Evolutionary conservation across 2,329 filamentous ascomycete species (phyloP).

Genomic region (Sporothrix mexicana): DNA sequence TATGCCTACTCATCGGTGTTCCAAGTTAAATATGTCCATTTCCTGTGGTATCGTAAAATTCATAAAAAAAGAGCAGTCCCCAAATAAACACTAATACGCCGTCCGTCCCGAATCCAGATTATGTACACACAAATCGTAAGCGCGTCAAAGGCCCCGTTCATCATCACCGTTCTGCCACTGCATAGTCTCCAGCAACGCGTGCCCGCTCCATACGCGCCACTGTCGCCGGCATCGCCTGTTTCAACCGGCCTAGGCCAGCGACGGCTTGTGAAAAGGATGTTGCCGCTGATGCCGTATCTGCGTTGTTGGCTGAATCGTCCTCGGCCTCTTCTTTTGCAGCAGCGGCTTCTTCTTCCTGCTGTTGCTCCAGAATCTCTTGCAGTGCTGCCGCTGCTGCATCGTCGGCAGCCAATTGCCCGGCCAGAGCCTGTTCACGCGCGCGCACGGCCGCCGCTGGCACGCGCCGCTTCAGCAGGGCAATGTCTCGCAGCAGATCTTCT

Average conservation of each 20-base stretch:
- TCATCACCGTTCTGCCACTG: slow-evolving; percentile 49
- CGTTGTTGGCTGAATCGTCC: background rate
- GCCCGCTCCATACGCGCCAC: slow-evolving; percentile 71
- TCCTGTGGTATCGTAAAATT: slow-evolving; percentile 12
- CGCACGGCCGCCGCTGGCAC: slow-evolving; percentile 54
- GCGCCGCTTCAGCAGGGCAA: slow-evolving; percentile 63
- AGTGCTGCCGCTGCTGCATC: slow-evolving; percentile 48
- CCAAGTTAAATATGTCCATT: background rate
- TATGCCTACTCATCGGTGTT: background rate
- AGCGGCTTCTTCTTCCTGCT: slow-evolving; percentile 43
- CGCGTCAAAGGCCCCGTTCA: too few species aligned
- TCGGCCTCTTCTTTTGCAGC: slow-evolving; percentile 42
- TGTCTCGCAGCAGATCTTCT: slow-evolving; percentile 68
- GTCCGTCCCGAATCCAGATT: background rate
- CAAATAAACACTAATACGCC: background rate
- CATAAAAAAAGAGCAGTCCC: slow-evolving; percentile 11
- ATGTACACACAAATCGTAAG: background rate
- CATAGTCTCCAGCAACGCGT: slow-evolving; percentile 63
- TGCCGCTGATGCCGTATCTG: slow-evolving; percentile 40
- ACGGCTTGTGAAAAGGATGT: slow-evolving; percentile 52
- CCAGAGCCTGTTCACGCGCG: slow-evolving; percentile 50
- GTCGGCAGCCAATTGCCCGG: slow-evolving; percentile 52
- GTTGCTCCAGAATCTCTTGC: slow-evolving; percentile 43
- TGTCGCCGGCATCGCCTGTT: slow-evolving; percentile 65
- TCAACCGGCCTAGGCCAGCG: slow-evolving; percentile 57